Base-by-base conservation (phyloP, 805 yeast genomes). In the Sugiyamaella americana region DNA sequence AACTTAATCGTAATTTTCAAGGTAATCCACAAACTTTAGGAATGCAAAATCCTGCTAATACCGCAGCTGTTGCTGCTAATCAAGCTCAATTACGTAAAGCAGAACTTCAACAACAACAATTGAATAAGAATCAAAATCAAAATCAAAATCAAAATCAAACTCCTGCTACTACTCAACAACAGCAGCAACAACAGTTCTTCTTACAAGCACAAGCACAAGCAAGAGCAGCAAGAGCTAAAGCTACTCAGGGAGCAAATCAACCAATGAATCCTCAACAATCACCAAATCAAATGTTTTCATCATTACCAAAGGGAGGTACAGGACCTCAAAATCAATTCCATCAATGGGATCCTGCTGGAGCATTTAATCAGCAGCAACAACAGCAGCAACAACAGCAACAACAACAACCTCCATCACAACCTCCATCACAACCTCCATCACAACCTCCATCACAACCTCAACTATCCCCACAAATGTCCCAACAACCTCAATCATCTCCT, bases 131-230 rank as follows among this genome's bases (percentile, higher is more conserved):
- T 13, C 55, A 53, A 41, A 58, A 37, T 55, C 49, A 16, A 57
- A 62, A 13, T 35, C 50, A 30, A 49, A 55, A 5, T 58, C 55
- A 23, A 50, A 59, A 16, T 55, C 61, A 23, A 56, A 59, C 6
- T 58, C 64, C 10, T 39, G 43, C 46, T 37, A 58, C 51, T 21
- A 56, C 49, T 38, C 59, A 44, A 41, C 56, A 51, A 44, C 56
- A 51, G 41, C 56, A 53, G 16, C 51, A 47, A 32, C 63, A 48
- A 46, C 60, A 48, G 32, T 26, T 8, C 32, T 26, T 26, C 13
- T 26, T 26, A 13, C 11, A 8, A 8, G 32, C 32, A 8, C 32
- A 26, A 26, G 23, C 47, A 26, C 19, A 54, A 45, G 39, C 55
- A 42, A 46, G 52, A 46, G 39, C 54, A 41, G 39, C 47, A 23